Percentiles rank a stretch among this genome's conserved stretches.
Evolutionary conservation across 2,329 filamentous ascomycete genomes (phyloP).

Genomic region (Cladosporium sp.): DNA sequence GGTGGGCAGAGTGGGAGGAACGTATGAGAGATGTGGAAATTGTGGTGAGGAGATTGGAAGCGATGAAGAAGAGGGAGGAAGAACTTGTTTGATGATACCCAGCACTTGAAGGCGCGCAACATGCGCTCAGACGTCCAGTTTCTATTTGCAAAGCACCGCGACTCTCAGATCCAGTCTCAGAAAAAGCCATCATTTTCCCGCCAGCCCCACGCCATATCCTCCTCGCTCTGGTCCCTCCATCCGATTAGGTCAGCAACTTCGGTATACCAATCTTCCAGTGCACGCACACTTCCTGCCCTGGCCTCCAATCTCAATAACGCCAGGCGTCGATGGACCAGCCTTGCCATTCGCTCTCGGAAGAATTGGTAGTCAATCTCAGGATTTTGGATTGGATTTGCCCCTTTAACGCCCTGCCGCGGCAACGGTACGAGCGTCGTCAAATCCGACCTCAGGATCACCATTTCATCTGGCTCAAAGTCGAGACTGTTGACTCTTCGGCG

Average conservation of each 20-base stretch:
- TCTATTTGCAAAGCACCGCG: neutral
- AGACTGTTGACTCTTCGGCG: neutral
- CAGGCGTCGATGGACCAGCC: neutral
- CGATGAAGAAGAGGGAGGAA: constrained; percentile 49
- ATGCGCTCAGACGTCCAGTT: neutral
- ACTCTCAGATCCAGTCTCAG: neutral
- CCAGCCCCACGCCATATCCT: constrained; percentile 2
- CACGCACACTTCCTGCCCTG: neutral
- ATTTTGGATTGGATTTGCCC: neutral
- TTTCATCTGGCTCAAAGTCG: neutral
- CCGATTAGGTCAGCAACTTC: constrained; percentile 1
- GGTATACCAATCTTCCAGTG: constrained; percentile 6
- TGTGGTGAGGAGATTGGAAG: constrained; percentile 59
- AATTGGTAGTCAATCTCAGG: neutral
- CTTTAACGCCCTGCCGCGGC: neutral
- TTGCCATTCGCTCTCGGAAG: neutral
- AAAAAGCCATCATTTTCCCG: neutral
- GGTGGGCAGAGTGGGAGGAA: constrained; percentile 67
- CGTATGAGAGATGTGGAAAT: constrained; percentile 63
- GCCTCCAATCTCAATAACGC: neutral
- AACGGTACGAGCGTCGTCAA: neutral
- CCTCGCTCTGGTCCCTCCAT: constrained; percentile 1
- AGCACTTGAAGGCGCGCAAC: neutral
- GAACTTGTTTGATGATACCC: constrained; percentile 30
- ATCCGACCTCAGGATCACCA: neutral